Percentiles rank a stretch among this genome's conserved stretches.
Evolutionary conservation across 257 asterid genomes (phyloP).

Genomic region (Avicennia marina): DNA sequence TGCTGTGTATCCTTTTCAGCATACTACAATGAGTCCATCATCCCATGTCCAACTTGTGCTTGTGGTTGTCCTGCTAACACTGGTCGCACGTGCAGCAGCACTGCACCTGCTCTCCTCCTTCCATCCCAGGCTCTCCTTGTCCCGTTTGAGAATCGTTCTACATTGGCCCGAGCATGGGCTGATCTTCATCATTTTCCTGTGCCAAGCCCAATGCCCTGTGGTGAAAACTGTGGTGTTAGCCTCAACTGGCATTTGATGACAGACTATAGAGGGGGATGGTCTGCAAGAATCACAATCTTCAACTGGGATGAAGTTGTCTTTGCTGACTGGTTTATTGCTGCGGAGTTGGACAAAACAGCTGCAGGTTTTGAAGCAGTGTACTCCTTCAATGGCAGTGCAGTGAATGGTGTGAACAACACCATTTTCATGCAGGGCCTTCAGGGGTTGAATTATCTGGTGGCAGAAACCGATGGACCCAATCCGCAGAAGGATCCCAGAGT

Average conservation of each 20-base stretch:
- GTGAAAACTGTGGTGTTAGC: conserved; percentile 90
- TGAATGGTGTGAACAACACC: conserved; percentile 59
- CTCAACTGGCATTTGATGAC: conserved; percentile 85
- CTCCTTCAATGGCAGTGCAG: conserved; percentile 70
- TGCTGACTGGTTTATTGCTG: conserved; percentile 75
- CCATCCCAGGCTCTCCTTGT: conserved; percentile 78
- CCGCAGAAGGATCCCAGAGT: conserved; percentile 51
- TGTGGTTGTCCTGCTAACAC: conserved; percentile 62
- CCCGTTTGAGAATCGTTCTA: conserved; percentile 72
- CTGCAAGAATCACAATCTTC: conserved; percentile 76
- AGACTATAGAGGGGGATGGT: conserved; percentile 87
- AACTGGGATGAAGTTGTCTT: conserved; percentile 75
- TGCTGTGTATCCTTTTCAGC: conserved; percentile 96
- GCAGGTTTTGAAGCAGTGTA: conserved; percentile 66
- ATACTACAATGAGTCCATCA: conserved; percentile 77
- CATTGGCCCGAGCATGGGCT: conserved; percentile 74
- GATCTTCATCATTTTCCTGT: conserved; percentile 57
- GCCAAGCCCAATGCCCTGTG: conserved; percentile 69
- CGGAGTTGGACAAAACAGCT: conserved; percentile 52
- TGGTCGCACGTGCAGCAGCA: conserved; percentile 46
- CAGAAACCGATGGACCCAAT: conserved; percentile 49
- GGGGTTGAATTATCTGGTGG: conserved; percentile 79
- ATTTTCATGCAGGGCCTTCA: conserved; percentile 79
- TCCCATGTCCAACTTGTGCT: conserved; percentile 85
- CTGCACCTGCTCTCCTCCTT: conserved; percentile 65